Evolutionary conservation across 345 rosid genomes (phyloP), one percentile per base, ranked within the genome.

Genomic region (Corchorus capsularis): DNA sequence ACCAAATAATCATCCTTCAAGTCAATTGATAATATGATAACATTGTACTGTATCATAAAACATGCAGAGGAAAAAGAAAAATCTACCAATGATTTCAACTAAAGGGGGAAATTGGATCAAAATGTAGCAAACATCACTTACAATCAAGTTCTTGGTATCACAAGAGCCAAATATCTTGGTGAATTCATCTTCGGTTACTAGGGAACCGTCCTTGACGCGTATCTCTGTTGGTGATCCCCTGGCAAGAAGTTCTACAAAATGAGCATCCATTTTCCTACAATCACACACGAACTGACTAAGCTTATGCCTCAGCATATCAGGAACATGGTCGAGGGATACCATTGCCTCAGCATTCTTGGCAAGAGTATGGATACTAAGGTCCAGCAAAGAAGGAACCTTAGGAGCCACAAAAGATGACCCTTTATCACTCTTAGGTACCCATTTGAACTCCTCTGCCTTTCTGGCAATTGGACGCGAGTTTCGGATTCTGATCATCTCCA

Each of bases 201-300:
- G 37, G 3, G 87, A 77, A 12, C 82, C 64, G 67, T 83, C 79
- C 41, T 53, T 79, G 12, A 74, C 73, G 37, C 65, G 82, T 16
- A 87, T 63, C 82, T 87, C 86, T 4, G 69, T 61, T 0, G 88
- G 88, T 43, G 82, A 83, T 45, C 80, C 87, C 6, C 79, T n/a
- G 0, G 79, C 78, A 59, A 87, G 85, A 67, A 89, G 85, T 27
- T 82, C 50, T 53, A 86, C 19, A 71, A 87, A 85, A 6, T 46
- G 81, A 11, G 79, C 49, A 65, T 81, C 69, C 56, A 83, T 55
- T 82, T 56, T 69, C 41, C 88, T 22, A 35, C 16, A 17, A 78
- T 65, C 78, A 72, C 84, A 73, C 39, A 84, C 78, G 43, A 66
- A 8, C 69, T 39, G 27, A 19, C 83, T 73, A 13, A 89, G 77